Percentiles rank a stretch among this genome's conserved stretches.
Conservation (phyloP, 768 basidiomycete genomes). For the Candolleomyces efflorescens region DNA sequence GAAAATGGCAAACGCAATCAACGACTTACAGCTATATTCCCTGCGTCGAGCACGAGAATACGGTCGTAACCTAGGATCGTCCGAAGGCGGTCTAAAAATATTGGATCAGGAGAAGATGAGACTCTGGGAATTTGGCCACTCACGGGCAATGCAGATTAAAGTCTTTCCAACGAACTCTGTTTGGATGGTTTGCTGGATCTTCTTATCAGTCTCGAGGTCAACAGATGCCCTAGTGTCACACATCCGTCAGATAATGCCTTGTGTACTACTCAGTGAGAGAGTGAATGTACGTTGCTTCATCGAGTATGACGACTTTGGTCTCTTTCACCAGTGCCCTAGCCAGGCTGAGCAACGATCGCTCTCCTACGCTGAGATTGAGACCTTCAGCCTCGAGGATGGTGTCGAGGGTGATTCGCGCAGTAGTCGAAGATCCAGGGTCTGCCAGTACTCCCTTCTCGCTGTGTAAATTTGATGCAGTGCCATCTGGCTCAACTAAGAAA, state of each 20-base stretch:
- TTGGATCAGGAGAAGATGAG: not conserved
- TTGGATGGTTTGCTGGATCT: conserved; percentile 79
- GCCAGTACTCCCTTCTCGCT: conserved; percentile 38
- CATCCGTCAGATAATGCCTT: not conserved
- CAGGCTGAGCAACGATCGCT: conserved; percentile 70
- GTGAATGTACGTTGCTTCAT: conserved; percentile 61
- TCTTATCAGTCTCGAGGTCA: conserved; percentile 74
- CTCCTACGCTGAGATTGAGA: conserved; percentile 63
- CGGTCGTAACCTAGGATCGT: conserved; percentile 76
- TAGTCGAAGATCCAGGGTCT: conserved; percentile 3
- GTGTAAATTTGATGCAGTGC: conserved; percentile 32
- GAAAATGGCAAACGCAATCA: not conserved
- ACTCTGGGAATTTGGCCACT: conserved; percentile 20
- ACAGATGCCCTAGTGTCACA: conserved; percentile 49
- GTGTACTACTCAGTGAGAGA: too few relatives aligned
- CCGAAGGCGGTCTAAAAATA: conserved; percentile 59
- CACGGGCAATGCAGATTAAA: conserved; percentile 73
- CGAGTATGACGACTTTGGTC: conserved; percentile 70
- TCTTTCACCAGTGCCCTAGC: conserved; percentile 80
- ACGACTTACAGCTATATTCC: conserved; percentile 44
- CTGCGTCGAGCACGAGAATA: conserved; percentile 65
- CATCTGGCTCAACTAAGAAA: conserved; percentile 24
- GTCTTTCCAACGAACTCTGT: conserved; percentile 70
- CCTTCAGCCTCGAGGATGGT: conserved; percentile 77
- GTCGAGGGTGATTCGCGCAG: conserved; percentile 54